Conservation (phyloP, 2,329 filamentous ascomycete genomes). For the Xylariaceae sp. region DNA sequence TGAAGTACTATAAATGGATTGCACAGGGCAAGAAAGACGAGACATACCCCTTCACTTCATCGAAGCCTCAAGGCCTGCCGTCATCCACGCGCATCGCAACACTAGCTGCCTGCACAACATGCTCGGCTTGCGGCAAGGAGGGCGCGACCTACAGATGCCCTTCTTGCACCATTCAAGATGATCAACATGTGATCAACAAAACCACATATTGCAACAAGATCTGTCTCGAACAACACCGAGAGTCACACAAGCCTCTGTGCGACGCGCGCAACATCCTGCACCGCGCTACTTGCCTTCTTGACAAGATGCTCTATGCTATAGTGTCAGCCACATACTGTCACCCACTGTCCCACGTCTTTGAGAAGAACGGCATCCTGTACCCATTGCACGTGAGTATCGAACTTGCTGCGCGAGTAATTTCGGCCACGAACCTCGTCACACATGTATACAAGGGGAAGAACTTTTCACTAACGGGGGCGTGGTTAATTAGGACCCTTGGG, state of each 20-base stretch:
- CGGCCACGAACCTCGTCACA: too few species aligned
- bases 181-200: conserved; percentile 3
- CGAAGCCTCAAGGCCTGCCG: not conserved
- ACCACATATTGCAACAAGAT: conserved; percentile 18
- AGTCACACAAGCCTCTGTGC: conserved; percentile 7
- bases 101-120: not conserved
- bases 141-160: conserved; percentile 11
- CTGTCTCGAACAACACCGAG: conserved; percentile 6
- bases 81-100: conserved; percentile 2
- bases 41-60: conserved; percentile 5
- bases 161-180: conserved; percentile 5
- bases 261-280: conserved; percentile 7
- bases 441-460: too few species aligned
- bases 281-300: conserved; percentile 4
- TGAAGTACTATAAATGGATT: conserved; percentile 16
- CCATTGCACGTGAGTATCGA: not conserved
- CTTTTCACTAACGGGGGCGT: too few species aligned
- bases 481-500: not conserved
- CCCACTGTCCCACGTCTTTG: not conserved
- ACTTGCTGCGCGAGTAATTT: too few species aligned
- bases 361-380: conserved; percentile 6
- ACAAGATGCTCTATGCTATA: conserved; percentile 2
- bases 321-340: conserved; percentile 7
- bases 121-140: conserved; percentile 11
- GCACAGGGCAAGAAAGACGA: conserved; percentile 13